Evolutionary conservation across 257 asterid species (phyloP).

Genomic region (Avicennia marina): DNA sequence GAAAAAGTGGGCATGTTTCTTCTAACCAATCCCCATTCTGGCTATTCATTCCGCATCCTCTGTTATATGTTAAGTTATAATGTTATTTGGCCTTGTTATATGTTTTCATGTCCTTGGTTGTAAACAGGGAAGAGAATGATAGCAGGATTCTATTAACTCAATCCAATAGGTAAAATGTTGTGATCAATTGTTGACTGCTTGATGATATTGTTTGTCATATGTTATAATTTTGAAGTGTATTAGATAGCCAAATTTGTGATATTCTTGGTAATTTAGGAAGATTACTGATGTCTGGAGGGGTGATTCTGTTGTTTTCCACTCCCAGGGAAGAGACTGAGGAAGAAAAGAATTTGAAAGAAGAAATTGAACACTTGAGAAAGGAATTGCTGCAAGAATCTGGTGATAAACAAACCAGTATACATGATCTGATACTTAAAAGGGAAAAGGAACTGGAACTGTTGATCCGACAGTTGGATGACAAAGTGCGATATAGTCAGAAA

Average conservation of each 20-base stretch:
- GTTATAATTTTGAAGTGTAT: no score
- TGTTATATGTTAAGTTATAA: no score
- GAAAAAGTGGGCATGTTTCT: no score
- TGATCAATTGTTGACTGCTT: no score
- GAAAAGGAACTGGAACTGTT: slow-evolving; percentile 66
- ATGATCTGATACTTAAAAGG: slow-evolving; percentile 46
- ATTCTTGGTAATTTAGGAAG: background rate
- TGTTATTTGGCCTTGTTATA: no score
- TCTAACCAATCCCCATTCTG: no score
- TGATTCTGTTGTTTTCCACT: slow-evolving; percentile 7
- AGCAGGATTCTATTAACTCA: no score
- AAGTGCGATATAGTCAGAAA: slow-evolving; percentile 73
- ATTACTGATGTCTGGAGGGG: background rate
- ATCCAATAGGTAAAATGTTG: no score
- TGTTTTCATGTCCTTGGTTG: no score
- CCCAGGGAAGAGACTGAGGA: slow-evolving; percentile 88
- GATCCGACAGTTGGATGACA: slow-evolving; percentile 72
- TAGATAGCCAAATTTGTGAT: background rate
- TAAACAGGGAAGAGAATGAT: no score
- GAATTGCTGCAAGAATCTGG: slow-evolving; percentile 43
- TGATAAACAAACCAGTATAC: slow-evolving; percentile 37
- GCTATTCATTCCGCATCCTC: no score
- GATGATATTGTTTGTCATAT: no score
- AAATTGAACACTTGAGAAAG: slow-evolving; percentile 57
- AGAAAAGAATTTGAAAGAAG: slow-evolving; percentile 79